phyloP scores from a whole-genome alignment of 371 early-diverging fungal genomes.

The Paraphysoderma sedebokerense region DNA sequence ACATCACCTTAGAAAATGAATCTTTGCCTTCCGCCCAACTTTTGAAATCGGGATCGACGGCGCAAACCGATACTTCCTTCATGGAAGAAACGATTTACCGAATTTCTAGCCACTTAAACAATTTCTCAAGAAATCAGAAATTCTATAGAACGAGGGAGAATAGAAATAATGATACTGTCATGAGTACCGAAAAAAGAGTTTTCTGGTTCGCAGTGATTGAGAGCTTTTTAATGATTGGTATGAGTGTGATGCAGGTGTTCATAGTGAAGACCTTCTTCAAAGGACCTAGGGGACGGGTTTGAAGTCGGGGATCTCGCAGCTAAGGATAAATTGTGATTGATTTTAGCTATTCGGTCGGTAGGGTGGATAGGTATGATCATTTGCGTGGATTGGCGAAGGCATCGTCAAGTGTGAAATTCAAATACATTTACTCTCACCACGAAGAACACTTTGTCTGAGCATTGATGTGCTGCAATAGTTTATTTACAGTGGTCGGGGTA shows the following conservation, averaged over 20 bases:
- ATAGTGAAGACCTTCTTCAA: slow-evolving; percentile 14
- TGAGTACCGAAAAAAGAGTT: slow-evolving; percentile 60
- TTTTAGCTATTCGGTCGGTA: slow-evolving; percentile 4
- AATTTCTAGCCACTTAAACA: slow-evolving; percentile 32
- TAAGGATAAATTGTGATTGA: too few species aligned
- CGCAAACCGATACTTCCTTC: slow-evolving; percentile 34
- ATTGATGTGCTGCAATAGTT: too few species aligned
- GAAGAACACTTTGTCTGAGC: too few species aligned
- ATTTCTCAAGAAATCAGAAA: slow-evolving; percentile 56
- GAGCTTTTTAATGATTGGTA: slow-evolving; percentile 48
- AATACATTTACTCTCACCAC: too few species aligned
- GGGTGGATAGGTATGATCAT: too few species aligned
- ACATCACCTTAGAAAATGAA: slow-evolving; percentile 73
- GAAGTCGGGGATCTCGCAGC: too few species aligned
- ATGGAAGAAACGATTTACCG: slow-evolving; percentile 43
- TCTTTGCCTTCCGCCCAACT: slow-evolving; percentile 18
- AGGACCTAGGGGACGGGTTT: background rate
- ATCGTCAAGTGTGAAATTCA: too few species aligned
- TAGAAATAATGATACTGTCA: slow-evolving; percentile 70
- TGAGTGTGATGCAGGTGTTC: slow-evolving; percentile 73
- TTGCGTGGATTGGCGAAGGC: too few species aligned
- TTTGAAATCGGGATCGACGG: slow-evolving; percentile 19
- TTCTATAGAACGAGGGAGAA: slow-evolving; percentile 72
- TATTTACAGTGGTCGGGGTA: too few species aligned
- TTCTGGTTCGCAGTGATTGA: slow-evolving; percentile 74